phyloP scores from a whole-genome alignment of 108 stramenopile genomes.

The Pseudonitzschia pungens region DNA sequence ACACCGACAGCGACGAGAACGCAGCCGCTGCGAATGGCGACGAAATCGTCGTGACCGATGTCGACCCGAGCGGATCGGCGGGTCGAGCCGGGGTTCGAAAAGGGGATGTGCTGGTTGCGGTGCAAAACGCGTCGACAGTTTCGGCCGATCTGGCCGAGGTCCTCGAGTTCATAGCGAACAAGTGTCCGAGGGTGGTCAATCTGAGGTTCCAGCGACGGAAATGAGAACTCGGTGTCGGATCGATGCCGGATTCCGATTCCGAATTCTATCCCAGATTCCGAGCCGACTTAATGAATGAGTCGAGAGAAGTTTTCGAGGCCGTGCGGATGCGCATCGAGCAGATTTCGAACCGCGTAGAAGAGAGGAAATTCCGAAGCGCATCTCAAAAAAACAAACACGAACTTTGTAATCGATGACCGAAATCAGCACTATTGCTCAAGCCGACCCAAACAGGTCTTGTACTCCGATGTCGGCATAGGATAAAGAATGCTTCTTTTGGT shows the following conservation, averaged over 20 bases:
- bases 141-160: slow-evolving; percentile 46
- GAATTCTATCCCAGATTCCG: no score
- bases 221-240: background rate
- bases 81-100: slow-evolving; percentile 45
- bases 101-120: slow-evolving; percentile 51
- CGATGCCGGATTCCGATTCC: background rate
- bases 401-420: no score
- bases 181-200: slow-evolving; percentile 53
- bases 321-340: no score
- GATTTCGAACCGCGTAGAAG: no score
- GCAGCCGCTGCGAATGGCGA: background rate
- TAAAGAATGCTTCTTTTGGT: no score
- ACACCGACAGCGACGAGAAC: background rate
- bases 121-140: slow-evolving; percentile 54
- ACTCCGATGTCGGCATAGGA: no score
- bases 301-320: no score
- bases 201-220: slow-evolving; percentile 33
- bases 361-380: no score
- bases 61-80: slow-evolving; percentile 39
- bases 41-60: slow-evolving; percentile 29
- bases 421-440: no score
- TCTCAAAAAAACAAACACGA: no score
- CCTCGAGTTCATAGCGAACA: slow-evolving; percentile 38
- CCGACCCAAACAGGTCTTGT: no score
- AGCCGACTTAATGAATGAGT: no score